Evolutionary conservation across 2,329 filamentous ascomycete species (phyloP).

Genomic region (Clonostachys rosea): DNA sequence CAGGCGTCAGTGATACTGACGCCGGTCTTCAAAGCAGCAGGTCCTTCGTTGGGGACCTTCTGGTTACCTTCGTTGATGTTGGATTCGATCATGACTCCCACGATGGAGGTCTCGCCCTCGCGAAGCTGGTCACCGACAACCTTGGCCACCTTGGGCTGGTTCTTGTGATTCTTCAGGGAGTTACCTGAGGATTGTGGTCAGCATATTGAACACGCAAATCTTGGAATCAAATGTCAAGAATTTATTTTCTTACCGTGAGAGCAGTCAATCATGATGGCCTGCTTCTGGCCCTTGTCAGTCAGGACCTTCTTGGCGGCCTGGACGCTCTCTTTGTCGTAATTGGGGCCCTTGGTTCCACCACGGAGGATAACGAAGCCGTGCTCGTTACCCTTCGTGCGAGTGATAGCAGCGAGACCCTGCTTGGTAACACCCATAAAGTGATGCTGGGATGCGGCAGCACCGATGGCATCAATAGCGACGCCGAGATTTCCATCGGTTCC

Average conservation of each 20-base stretch:
- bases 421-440: constrained; percentile 99
- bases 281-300: constrained; percentile 74
- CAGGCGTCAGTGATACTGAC: constrained; percentile 96
- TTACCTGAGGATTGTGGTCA: constrained; percentile 57
- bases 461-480: constrained; percentile 94
- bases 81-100: constrained; percentile 98
- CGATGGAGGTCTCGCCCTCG: constrained; percentile 80
- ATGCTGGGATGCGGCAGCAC: constrained; percentile 77
- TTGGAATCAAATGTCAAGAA: background rate
- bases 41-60: constrained; percentile 83
- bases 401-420: constrained; percentile 92
- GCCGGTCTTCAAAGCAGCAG: constrained; percentile 74
- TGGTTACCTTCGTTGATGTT: constrained; percentile 90
- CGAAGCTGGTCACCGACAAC: constrained; percentile 79
- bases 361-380: constrained; percentile 96
- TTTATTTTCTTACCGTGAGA: constrained; percentile 67
- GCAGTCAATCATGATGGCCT: constrained; percentile 97
- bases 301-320: constrained; percentile 74
- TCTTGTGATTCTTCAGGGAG: constrained; percentile 95
- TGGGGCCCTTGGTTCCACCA: constrained; percentile 86
- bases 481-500: constrained; percentile 89
- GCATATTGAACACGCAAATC: background rate
- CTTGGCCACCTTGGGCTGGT: constrained; percentile 90
- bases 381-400: constrained; percentile 87
- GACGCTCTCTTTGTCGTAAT: constrained; percentile 86